phyloP scores from a whole-genome alignment of 352 stramenopile species.

The Phytopythium aichiense region DNA sequence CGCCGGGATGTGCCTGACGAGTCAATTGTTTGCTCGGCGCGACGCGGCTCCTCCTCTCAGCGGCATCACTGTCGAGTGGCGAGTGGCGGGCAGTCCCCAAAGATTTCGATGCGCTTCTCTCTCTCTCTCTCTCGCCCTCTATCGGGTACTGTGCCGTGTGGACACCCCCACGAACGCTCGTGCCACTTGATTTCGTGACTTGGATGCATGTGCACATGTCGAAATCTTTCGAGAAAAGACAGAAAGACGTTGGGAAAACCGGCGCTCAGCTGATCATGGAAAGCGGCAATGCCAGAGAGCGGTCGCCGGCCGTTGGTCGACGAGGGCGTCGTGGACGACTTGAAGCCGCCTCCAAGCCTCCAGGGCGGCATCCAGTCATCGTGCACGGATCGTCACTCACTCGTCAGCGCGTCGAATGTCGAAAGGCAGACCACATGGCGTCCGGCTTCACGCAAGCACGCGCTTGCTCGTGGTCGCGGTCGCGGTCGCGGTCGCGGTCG shows the following conservation, averaged over 20 bases:
- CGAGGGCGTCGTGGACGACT: no score
- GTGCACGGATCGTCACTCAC: no score
- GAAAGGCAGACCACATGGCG: not conserved
- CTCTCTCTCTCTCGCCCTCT: no score
- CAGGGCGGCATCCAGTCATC: no score
- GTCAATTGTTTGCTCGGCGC: not conserved
- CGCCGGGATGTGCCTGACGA: not conserved
- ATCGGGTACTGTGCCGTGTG: no score
- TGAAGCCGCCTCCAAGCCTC: no score
- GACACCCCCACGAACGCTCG: not conserved
- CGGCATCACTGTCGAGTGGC: not conserved
- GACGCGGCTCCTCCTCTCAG: not conserved
- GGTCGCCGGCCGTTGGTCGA: no score
- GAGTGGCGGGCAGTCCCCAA: not conserved
- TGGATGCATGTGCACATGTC: not conserved
- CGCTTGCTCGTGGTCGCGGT: not conserved
- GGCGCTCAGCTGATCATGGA: not conserved
- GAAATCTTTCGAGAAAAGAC: not conserved
- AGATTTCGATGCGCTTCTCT: not conserved
- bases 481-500: not conserved
- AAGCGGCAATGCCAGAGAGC: not conserved
- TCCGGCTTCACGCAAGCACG: not conserved
- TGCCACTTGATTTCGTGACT: not conserved
- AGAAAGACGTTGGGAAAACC: not conserved
- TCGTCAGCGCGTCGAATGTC: not conserved